A percentile compares a stretch with the other conserved stretches of the same genome.
phyloP scores from a whole-genome alignment of 2,329 filamentous ascomycete species.

The Orbilia oligospora region DNA sequence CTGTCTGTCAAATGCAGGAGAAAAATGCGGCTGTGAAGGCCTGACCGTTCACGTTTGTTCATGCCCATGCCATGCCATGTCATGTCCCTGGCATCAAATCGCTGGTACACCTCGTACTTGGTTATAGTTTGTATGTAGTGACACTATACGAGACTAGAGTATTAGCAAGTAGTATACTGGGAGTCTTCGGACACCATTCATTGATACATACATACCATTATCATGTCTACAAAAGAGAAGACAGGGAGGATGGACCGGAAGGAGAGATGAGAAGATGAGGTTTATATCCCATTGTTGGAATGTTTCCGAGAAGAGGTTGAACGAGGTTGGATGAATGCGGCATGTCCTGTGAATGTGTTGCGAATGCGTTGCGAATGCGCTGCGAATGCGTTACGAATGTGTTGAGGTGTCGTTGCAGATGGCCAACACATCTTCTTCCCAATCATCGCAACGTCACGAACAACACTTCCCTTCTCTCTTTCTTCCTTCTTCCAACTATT shows the following conservation, averaged over 20 bases:
- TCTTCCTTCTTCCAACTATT: no score
- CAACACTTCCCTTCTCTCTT: slow-evolving; percentile 1
- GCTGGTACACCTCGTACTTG: no score
- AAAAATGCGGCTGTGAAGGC: slow-evolving; percentile 9
- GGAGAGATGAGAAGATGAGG: not conserved
- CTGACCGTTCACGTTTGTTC: slow-evolving; percentile 8
- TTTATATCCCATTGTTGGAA: slow-evolving; percentile 5
- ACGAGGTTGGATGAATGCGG: slow-evolving; percentile 16
- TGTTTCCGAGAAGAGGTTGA: not conserved
- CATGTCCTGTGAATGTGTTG: slow-evolving; percentile 37
- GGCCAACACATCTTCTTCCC: slow-evolving; percentile 22
- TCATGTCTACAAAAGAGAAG: no score
- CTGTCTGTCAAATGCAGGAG: not conserved
- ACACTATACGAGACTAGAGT: no score
- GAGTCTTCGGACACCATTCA: not conserved
- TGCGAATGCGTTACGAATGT: no score
- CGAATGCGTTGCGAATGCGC: slow-evolving; percentile 44
- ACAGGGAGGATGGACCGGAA: no score
- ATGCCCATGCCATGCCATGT: not conserved
- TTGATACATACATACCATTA: no score
- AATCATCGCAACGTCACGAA: slow-evolving; percentile 9
- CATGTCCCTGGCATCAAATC: no score
- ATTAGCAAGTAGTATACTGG: no score
- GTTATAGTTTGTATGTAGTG: no score
- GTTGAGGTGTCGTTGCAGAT: slow-evolving; percentile 48